Conservation (phyloP, 345 rosid species). For the Raphanus raphanistrum region DNA sequence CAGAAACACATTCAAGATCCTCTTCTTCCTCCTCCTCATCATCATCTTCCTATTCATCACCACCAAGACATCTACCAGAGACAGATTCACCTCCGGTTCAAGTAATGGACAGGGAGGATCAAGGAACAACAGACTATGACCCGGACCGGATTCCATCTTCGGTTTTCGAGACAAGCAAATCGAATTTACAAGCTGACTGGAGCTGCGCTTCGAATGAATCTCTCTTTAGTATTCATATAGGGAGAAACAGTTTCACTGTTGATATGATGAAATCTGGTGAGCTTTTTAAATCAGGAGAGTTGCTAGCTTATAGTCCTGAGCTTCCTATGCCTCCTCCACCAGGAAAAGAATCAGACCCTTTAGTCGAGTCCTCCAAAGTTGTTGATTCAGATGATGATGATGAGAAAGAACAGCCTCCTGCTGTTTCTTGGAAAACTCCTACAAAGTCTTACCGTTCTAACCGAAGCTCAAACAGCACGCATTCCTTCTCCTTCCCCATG, state of each 20-base stretch:
- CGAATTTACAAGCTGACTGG: slow-evolving; percentile 55
- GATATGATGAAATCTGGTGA: slow-evolving; percentile 45
- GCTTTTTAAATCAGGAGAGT: slow-evolving; percentile 43
- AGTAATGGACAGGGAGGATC: slow-evolving; percentile 61
- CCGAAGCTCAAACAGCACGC: slow-evolving; percentile 44
- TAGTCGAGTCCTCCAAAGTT: neutral
- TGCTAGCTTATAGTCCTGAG: slow-evolving; percentile 37
- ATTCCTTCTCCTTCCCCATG: slow-evolving; percentile 62
- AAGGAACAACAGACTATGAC: slow-evolving; percentile 34
- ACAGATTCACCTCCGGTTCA: slow-evolving; percentile 61
- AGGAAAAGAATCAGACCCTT: slow-evolving; percentile 4
- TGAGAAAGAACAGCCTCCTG: slow-evolving; percentile 32
- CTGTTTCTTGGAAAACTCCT: slow-evolving; percentile 41
- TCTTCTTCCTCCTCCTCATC: slow-evolving; percentile 40
- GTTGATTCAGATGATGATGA: slow-evolving; percentile 11
- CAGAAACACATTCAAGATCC: slow-evolving; percentile 32
- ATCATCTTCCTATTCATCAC: slow-evolving; percentile 42
- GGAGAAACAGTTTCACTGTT: slow-evolving; percentile 51
- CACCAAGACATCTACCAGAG: slow-evolving; percentile 44
- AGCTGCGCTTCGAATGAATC: slow-evolving; percentile 67
- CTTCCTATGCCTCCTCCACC: slow-evolving; percentile 41
- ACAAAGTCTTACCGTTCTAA: slow-evolving; percentile 41
- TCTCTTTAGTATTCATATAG: slow-evolving; percentile 68
- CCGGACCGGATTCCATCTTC: slow-evolving; percentile 60
- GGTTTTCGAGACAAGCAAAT: slow-evolving; percentile 49